A percentile compares a stretch with the other conserved stretches of the same genome.
Evolutionary conservation across 805 yeast species (phyloP).

Genomic region (Metschnikowia noctiluminum): DNA sequence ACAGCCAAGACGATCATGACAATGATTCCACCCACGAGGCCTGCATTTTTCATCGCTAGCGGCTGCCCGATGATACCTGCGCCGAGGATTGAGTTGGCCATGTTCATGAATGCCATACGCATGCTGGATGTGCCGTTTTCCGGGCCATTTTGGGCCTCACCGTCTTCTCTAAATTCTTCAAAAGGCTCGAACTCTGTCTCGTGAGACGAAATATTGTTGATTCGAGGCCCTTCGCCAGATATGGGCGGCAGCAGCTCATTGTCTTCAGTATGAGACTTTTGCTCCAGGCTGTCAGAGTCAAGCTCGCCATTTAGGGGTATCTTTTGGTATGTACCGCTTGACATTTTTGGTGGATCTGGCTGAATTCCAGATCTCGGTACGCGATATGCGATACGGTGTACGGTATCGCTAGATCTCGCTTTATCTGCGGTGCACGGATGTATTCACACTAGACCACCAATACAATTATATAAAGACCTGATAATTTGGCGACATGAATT

Average conservation of each 20-base stretch:
- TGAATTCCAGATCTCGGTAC: no score
- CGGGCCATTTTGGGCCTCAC: slow-evolving; percentile 1
- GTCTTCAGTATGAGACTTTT: not conserved
- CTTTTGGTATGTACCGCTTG: slow-evolving; percentile 1
- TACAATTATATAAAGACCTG: no score
- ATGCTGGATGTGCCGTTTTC: slow-evolving; percentile 39
- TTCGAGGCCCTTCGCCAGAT: not conserved
- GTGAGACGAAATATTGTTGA: not conserved
- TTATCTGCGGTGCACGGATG: slow-evolving; percentile 5
- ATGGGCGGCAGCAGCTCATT: not conserved
- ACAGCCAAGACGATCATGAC: slow-evolving; percentile 58
- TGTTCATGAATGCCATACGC: slow-evolving; percentile 92
- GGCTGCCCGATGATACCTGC: slow-evolving; percentile 97
- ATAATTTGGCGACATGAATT: no score
- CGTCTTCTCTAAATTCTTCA: slow-evolving; percentile 8
- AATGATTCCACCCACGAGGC: slow-evolving; percentile 69
- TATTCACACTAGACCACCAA: not conserved
- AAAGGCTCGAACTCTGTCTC: not conserved
- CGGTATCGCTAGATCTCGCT: not conserved
- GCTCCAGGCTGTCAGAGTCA: not conserved
- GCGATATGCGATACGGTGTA: no score
- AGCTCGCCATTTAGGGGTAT: not conserved
- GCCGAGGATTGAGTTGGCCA: slow-evolving; percentile 93
- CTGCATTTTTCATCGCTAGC: slow-evolving; percentile 77
- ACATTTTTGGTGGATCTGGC: not conserved